Evolutionary conservation across 2,329 filamentous ascomycete genomes (phyloP).

Genomic region (Colletotrichum orbiculare): DNA sequence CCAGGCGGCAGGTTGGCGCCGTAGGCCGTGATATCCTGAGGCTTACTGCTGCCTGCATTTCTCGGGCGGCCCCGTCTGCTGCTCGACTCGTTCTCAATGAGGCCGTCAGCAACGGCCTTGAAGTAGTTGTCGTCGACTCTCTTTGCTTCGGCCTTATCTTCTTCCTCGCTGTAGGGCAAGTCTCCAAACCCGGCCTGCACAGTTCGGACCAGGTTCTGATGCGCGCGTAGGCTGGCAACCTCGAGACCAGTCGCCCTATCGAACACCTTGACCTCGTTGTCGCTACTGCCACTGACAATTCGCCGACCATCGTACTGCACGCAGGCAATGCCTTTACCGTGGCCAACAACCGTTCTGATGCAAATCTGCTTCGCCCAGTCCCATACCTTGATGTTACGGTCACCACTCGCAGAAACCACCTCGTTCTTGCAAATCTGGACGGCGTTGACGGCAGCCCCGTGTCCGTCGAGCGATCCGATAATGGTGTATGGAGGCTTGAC

Average conservation of each 20-base stretch:
- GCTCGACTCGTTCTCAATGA: slow-evolving; percentile 44
- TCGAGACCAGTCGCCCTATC: slow-evolving; percentile 87
- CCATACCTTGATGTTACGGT: slow-evolving; percentile 95
- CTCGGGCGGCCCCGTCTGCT: slow-evolving; percentile 51
- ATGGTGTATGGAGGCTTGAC: slow-evolving; percentile 76
- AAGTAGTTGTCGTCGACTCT: slow-evolving; percentile 80
- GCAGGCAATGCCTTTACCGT: slow-evolving; percentile 95
- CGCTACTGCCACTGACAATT: slow-evolving; percentile 95
- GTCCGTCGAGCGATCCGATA: slow-evolving; percentile 83
- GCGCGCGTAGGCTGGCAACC: slow-evolving; percentile 86
- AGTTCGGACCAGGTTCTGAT: slow-evolving; percentile 87
- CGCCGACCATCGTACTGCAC: slow-evolving; percentile 95
- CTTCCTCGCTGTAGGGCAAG: slow-evolving; percentile 80
- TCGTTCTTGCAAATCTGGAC: slow-evolving; percentile 89
- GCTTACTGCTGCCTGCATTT: slow-evolving; percentile 80
- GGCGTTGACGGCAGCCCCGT: slow-evolving; percentile 93
- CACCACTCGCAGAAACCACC: slow-evolving; percentile 94
- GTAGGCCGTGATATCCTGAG: slow-evolving; percentile 80
- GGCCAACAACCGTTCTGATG: slow-evolving; percentile 82
- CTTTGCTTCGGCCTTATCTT: slow-evolving; percentile 78
- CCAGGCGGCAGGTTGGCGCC: slow-evolving; percentile 91
- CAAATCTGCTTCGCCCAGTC: slow-evolving; percentile 84
- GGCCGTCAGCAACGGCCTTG: slow-evolving; percentile 64
- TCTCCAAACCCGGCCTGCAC: slow-evolving; percentile 96
- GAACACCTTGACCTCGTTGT: slow-evolving; percentile 96